A percentile compares a stretch with the other conserved stretches of the same genome.
Conservation (phyloP, 2,329 filamentous ascomycete genomes). For the Fusarium tanahbumbuense region DNA sequence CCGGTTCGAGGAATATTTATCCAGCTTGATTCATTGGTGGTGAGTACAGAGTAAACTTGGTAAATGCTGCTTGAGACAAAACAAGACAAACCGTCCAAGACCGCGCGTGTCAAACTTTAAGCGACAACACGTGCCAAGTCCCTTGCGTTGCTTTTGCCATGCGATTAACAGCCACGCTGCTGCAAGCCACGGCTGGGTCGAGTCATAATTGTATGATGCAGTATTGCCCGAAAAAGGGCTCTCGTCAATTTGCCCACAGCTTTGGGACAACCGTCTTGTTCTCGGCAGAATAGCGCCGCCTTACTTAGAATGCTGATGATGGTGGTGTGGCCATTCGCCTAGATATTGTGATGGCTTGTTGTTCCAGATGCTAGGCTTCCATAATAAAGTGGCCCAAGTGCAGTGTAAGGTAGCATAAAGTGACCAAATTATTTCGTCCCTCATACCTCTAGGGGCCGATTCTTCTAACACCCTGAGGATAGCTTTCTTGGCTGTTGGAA, state of each 20-base stretch:
- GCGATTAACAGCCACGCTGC: slow-evolving; percentile 32
- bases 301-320: neutral
- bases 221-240: slow-evolving; percentile 1
- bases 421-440: no score
- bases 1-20: slow-evolving; percentile 15
- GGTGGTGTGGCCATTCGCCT: neutral
- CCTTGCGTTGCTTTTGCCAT: slow-evolving; percentile 38
- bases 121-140: slow-evolving; percentile 45
- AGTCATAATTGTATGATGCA: slow-evolving; percentile 33
- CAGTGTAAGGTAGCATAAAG: no score
- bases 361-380: neutral
- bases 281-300: neutral
- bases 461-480: no score
- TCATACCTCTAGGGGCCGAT: no score
- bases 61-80: slow-evolving; percentile 34
- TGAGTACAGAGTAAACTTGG: slow-evolving; percentile 19
- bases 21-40: slow-evolving; percentile 9
- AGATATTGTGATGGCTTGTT: neutral
- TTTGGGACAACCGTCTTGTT: neutral
- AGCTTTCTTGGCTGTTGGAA: slow-evolving; percentile 20
- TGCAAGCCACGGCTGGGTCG: slow-evolving; percentile 37
- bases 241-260: neutral
- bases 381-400: no score
- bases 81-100: slow-evolving; percentile 28
- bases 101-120: slow-evolving; percentile 44